Evolutionary conservation across 1,284 basidiomycete genomes (phyloP).

Genomic region (Coniferiporia sulphurascens): DNA sequence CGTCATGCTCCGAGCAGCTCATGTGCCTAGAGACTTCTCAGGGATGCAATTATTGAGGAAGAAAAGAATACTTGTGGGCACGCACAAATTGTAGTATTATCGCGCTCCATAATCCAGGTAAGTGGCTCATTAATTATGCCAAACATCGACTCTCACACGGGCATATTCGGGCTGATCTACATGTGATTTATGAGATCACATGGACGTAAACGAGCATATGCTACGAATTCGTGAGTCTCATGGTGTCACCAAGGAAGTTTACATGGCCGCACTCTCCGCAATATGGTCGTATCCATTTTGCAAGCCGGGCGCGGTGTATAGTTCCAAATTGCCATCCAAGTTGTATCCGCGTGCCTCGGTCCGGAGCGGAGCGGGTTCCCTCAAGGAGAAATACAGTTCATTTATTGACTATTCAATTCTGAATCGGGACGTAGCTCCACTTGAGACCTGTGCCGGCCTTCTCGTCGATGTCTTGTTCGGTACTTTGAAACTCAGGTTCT

Average conservation of each 20-base stretch:
- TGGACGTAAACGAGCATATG: conserved; percentile 53
- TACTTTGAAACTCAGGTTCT: conserved; percentile 31
- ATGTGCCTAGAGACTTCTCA: conserved; percentile 40
- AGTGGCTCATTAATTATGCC: conserved; percentile 40
- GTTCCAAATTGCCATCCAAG: conserved; percentile 77
- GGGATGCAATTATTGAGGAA: not conserved
- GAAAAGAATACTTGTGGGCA: conserved; percentile 20
- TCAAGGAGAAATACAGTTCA: conserved; percentile 38
- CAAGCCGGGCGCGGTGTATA: conserved; percentile 76
- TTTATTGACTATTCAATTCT: conserved; percentile 82
- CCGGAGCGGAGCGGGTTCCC: conserved; percentile 64
- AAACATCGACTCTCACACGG: conserved; percentile 45
- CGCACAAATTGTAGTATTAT: conserved; percentile 35
- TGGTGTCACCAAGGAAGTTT: conserved; percentile 57
- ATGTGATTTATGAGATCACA: conserved; percentile 47
- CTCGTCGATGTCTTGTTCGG: conserved; percentile 84
- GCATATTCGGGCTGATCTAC: conserved; percentile 53
- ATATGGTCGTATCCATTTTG: conserved; percentile 60
- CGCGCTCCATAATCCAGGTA: conserved; percentile 33
- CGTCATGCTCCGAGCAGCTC: conserved; percentile 51
- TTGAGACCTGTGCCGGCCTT: conserved; percentile 88
- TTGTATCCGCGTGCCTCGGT: conserved; percentile 89
- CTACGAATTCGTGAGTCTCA: conserved; percentile 61
- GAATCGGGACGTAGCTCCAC: conserved; percentile 80
- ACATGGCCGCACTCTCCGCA: conserved; percentile 44